Percentiles rank a stretch among this genome's conserved stretches.
These are phyloP conservation scores for Epicoccum sorghinum DNA, from an alignment of 2,329 filamentous ascomycete species.

Conservation along the genomic window DNA sequence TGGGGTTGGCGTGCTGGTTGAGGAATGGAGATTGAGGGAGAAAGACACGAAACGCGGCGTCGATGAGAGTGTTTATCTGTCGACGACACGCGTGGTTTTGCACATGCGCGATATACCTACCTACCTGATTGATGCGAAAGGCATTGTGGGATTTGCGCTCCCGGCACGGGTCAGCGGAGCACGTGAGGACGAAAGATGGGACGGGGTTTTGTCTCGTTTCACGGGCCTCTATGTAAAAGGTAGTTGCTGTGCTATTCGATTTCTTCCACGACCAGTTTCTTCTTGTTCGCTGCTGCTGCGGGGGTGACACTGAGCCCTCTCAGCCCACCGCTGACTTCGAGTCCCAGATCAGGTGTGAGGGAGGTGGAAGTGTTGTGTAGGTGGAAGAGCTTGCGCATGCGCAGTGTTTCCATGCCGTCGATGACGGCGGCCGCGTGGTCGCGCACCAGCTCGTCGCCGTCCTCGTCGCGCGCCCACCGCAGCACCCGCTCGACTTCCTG, in stretches of 20 bases:
- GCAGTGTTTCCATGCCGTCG: slow-evolving; percentile 69
- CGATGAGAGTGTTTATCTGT: neutral
- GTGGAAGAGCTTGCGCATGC: slow-evolving; percentile 57
- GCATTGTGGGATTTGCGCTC: neutral
- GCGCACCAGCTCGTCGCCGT: slow-evolving; percentile 71
- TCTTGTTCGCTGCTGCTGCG: slow-evolving; percentile 8
- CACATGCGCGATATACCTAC: neutral
- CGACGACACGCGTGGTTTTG: slow-evolving; percentile 11
- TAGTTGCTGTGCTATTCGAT: slow-evolving; percentile 56
- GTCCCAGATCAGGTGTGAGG: slow-evolving; percentile 33
- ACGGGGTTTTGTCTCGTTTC: too few relatives aligned
- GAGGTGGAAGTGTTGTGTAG: too few relatives aligned
- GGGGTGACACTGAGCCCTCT: slow-evolving; percentile 55
- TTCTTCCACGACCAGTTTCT: slow-evolving; percentile 59
- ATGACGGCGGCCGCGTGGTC: slow-evolving; percentile 71
- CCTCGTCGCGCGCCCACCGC: slow-evolving; percentile 67
- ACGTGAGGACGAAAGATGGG: too few relatives aligned
- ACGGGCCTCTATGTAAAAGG: neutral
- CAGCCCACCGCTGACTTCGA: slow-evolving; percentile 43
- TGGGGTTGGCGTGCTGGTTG: too few relatives aligned
- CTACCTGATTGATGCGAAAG: neutral
- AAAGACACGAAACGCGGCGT: slow-evolving; percentile 8
- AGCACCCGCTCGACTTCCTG: slow-evolving; percentile 68
- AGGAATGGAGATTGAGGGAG: neutral
- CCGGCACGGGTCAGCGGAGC: too few relatives aligned